These are phyloP conservation scores for Ehretia macrophylla DNA, from an alignment of 257 asterid species.

Conservation along the genomic window DNA sequence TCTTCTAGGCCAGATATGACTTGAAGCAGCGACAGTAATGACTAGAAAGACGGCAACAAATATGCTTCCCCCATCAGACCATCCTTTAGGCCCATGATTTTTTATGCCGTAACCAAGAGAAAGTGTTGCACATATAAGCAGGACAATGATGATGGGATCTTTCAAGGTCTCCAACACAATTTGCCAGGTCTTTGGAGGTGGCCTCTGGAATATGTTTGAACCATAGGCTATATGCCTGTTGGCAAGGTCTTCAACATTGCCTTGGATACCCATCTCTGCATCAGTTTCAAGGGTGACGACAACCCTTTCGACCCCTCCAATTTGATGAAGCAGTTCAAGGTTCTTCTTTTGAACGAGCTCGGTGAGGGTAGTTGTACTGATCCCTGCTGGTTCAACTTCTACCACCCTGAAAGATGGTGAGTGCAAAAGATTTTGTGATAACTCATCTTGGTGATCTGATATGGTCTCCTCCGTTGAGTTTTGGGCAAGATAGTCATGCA, in stretches of 20 bases:
- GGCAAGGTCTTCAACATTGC: conserved; percentile 27
- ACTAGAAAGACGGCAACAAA: conserved; percentile 50
- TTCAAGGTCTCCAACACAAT: conserved; percentile 34
- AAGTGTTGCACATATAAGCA: conserved; percentile 39
- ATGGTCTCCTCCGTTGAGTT: no score
- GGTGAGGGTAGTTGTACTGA: background rate
- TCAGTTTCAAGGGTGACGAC: conserved; percentile 28
- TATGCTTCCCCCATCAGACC: conserved; percentile 67
- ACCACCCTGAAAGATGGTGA: background rate
- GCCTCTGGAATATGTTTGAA: conserved; percentile 40
- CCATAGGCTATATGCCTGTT: conserved; percentile 30
- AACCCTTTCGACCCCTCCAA: conserved; percentile 41
- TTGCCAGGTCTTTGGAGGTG: conserved; percentile 24
- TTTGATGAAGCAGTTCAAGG: conserved; percentile 6
- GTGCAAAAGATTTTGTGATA: background rate
- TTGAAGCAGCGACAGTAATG: conserved; percentile 39
- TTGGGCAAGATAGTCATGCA: no score
- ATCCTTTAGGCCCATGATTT: conserved; percentile 45
- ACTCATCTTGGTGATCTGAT: background rate
- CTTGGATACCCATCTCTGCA: conserved; percentile 38
- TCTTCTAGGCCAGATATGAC: conserved; percentile 47
- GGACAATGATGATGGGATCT: conserved; percentile 49
- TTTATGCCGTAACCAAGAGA: conserved; percentile 48
- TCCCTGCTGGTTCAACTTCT: background rate
- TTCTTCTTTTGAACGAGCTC: conserved; percentile 19